Base-by-base conservation (phyloP, 345 rosid species). In the Diplotaxis tenuifolia region DNA sequence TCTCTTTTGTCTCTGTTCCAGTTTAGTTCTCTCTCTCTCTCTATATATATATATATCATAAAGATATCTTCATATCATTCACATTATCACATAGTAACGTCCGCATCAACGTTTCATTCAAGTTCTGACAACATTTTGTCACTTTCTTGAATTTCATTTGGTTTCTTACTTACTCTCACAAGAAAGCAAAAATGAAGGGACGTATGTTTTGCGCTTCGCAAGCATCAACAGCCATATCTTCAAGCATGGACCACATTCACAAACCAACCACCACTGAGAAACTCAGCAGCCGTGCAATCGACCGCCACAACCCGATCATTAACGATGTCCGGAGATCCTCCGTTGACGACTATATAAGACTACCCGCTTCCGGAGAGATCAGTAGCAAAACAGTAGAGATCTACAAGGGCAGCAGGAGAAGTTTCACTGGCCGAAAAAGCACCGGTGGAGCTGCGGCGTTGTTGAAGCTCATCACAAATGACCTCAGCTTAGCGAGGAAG, bases 271-370 rank as follows among this genome's bases (percentile, higher is more conserved):
- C 77, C 23, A 57, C 61, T 60, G 81, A 70, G 40, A 82, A 81
- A 0, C 87, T 83, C 28, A 90, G 86, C 74, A 54, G 72, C 14
- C 77, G 86, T 65, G 83, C 86, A 75, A 84, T 93, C 59, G 96
- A 93, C 79, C 95, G 95, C 65, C 86, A 89, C 83, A 88, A 93
- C 50, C 96, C 98, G 1, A 87, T 90, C 75, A 93, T 87, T 72
- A 68, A 91, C 21, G 91, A 90, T 68, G 70, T 55, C 45, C 50
- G 85, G 20, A 80, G 82, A 77, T 25, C 82, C 69, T 78, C 82
- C 25, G 68, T 80, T 4, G 70, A 77, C 2, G 80, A 79, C 18
- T 72, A 59, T 36, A 61, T 67, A 3, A 80, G 78, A 67, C 80
- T 82, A 23, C 70, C 75, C 0, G 31, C 75, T 47, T 16, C 77